A percentile compares a stretch with the other conserved stretches of the same genome.
Evolutionary conservation across 2,329 filamentous ascomycete genomes (phyloP).

Genomic region (Venturia aucupariae): DNA sequence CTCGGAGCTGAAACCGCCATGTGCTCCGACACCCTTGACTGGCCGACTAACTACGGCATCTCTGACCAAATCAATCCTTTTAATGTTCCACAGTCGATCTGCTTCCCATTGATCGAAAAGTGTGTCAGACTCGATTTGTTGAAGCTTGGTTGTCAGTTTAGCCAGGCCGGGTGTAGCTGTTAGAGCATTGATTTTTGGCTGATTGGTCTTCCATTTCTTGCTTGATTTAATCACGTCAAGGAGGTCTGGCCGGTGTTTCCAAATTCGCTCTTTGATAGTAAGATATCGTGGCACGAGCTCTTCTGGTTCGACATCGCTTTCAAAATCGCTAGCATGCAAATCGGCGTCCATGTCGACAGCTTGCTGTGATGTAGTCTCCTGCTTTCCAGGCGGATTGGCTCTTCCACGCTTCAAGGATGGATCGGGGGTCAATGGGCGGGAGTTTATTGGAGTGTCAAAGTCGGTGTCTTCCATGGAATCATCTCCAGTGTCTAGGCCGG

Average conservation of each 20-base stretch:
- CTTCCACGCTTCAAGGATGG: neutral
- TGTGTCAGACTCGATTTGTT: conserved; percentile 59
- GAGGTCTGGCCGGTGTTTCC: conserved; percentile 44
- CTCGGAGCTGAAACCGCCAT: conserved; percentile 22
- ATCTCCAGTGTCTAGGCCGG: neutral
- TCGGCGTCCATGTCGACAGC: conserved; percentile 20
- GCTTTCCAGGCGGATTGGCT: conserved; percentile 7
- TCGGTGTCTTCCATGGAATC: neutral
- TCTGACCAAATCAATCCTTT: conserved; percentile 14
- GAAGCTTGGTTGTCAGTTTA: conserved; percentile 64
- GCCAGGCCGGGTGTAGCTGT: conserved; percentile 40
- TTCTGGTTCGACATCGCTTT: conserved; percentile 41
- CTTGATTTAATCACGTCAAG: conserved; percentile 43
- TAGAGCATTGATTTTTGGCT: conserved; percentile 18
- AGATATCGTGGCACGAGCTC: conserved; percentile 63
- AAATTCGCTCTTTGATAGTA: conserved; percentile 53
- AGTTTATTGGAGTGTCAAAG: neutral
- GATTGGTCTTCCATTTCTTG: conserved; percentile 17
- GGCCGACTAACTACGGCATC: conserved; percentile 9
- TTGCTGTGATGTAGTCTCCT: neutral
- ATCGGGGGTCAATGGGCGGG: neutral
- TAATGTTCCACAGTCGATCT: conserved; percentile 34
- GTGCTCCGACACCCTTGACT: conserved; percentile 16
- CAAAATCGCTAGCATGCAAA: conserved; percentile 38
- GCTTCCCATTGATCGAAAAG: conserved; percentile 41